Conservation (phyloP, 2,329 filamentous ascomycete species). For the Curvularia eragrostidis region DNA sequence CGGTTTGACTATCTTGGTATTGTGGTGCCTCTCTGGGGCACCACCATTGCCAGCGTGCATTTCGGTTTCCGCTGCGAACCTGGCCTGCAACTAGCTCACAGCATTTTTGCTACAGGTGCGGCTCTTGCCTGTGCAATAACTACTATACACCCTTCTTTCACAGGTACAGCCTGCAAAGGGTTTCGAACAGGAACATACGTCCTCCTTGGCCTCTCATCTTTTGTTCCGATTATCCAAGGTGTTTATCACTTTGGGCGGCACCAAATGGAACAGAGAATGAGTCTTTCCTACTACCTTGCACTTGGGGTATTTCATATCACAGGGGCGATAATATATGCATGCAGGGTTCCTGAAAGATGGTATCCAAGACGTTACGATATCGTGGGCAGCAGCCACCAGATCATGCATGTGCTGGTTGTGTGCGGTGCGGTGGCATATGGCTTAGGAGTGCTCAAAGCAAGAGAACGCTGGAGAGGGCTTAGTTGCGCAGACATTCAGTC, state of each 20-base stretch:
- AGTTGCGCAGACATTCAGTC: not conserved
- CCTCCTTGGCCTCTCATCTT: constrained; percentile 52
- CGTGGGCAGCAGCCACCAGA: constrained; percentile 57
- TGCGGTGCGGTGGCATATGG: constrained; percentile 47
- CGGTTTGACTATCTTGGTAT: constrained; percentile 93
- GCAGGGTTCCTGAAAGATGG: constrained; percentile 54
- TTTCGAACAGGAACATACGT: constrained; percentile 53
- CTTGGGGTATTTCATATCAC: constrained; percentile 51
- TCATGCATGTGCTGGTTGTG: constrained; percentile 59
- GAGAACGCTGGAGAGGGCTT: constrained; percentile 34
- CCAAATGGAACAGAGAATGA: constrained; percentile 47
- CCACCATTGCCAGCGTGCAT: constrained; percentile 78
- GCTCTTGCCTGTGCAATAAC: constrained; percentile 46
- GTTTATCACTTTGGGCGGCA: constrained; percentile 39
- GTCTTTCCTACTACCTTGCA: constrained; percentile 49
- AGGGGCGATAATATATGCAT: constrained; percentile 34
- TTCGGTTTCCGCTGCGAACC: constrained; percentile 55
- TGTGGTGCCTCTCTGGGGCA: constrained; percentile 71
- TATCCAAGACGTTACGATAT: constrained; percentile 55
- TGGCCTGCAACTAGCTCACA: constrained; percentile 45
- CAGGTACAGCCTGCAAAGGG: constrained; percentile 38
- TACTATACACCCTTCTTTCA: constrained; percentile 43
- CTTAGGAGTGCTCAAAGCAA: constrained; percentile 47
- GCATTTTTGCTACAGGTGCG: constrained; percentile 37
- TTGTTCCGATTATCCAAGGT: constrained; percentile 53